Evolutionary conservation across 2,329 filamentous ascomycete species (phyloP), one percentile per base, ranked within the genome.

Genomic region (Paraphoma chrysanthemicola): DNA sequence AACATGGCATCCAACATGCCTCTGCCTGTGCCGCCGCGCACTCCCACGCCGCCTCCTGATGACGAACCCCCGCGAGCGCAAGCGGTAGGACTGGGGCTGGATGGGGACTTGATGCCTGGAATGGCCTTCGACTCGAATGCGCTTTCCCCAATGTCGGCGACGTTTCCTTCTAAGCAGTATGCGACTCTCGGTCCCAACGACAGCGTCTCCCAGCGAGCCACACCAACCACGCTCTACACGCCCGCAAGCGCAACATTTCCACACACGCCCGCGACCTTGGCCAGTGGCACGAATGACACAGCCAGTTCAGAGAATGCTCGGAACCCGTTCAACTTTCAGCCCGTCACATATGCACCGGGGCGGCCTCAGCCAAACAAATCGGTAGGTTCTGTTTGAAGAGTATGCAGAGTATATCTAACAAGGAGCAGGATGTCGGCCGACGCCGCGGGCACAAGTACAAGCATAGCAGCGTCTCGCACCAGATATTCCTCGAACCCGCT

Each of bases 381-480:
- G 62, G 74, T 74, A 62, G 39, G 65, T 56, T 14, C 16, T 44
- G 18, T 41, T 31, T 23, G 30, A 10, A 41, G 17, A 48, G 3
- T n/a, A 23, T 47, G 16, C 12, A 17, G 14, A 4, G 38, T 41
- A 23, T 33, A 48, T 60, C 56, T 77, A 61, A 76, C 67, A 65
- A 62, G 51, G 23, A 39, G 51, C 76, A 96, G 89, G 94, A 92
- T 67, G 87, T 97, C 62, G 93, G 93, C 62, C 92, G 97, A 77
- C 88, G 95, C 64, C 90, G 94, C 59, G 95, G 95, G 60, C 95
- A 99, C 81, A 93, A 95, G 76, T 99, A 99, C 84, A 97, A 97
- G 75, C 94, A 98, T 80, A 96, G 91, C 75, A 96, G 92, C 74
- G 90, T 99, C 54, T 96, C 92, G 17, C 93, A 98, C 75, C 93